Base-by-base conservation (phyloP, 1,284 basidiomycete species). In the Gastroboletus turbinatus region DNA sequence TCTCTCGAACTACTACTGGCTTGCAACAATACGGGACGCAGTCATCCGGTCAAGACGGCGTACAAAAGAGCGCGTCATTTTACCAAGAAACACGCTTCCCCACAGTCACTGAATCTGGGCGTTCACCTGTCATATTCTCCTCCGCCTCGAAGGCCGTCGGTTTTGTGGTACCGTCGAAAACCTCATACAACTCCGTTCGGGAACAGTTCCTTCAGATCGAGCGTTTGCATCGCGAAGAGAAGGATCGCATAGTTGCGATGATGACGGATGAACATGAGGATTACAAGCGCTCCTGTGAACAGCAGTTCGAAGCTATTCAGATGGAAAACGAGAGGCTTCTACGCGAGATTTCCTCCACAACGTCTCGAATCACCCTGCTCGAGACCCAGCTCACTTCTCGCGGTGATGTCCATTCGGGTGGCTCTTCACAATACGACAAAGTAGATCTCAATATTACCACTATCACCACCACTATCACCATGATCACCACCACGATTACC, bases 211-310 rank as follows among this genome's bases (percentile, higher is more conserved):
- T 46, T 27, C 38, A 47, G 36, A 46, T 62, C 13, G 44, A 59
- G 13, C 43, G 23, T 29, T n/a, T 40, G 17, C 46, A 54, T 40
- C 42, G 43, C 14, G 46, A 59, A n/a, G 55, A 64, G 32, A 64
- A 17, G 17, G 39, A 50, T 2, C 30, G 19, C n/a, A 35, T 60
- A 4, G 11, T 60, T 19, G 11, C 21, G 21, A 17, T 50, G 23
- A 8, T 60, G 51, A 55, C 8, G 16, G 39, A 5, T 17, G 59
- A 61, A 4, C 14, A 51, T 4, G 33, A 47, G 19, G n/a, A 27
- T 6, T 36, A 33, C 16, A 35, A 30, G 7, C 16, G 9, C 14
- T 16, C 5, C 29, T 45, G 23, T 14, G 36, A 48, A 23, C 44
- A 50, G 17, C 23, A 46, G 32, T 30, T 56, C 16, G 32, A 14